Base-by-base conservation (phyloP, 371 early-diverging fungal genomes). In the Rhizopus microsporus region DNA sequence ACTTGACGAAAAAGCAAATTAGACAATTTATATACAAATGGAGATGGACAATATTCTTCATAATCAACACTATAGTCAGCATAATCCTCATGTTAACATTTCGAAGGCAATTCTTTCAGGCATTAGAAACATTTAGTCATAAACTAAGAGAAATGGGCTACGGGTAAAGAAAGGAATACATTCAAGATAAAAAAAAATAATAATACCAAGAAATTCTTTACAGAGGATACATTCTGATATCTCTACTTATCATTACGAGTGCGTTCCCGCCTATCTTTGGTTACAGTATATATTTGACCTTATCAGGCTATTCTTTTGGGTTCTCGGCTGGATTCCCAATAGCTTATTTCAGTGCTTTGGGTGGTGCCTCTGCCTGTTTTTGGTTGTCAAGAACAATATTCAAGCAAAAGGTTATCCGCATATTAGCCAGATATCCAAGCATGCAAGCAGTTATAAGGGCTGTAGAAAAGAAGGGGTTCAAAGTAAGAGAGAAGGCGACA, bases 211-310 rank as follows among this genome's bases (percentile, higher is more conserved):
- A 13, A 30, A 13, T 17, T 52, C 9, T 43, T 29, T 53, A 10
- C 55, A 75, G 80, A 38, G 80, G 80, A 1, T 74, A 79, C 52
- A n/a, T 72, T 4, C 47, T 79, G 46, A 66, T 79, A 50, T 59
- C 71, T 9, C 47, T 53, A 5, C 54, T 76, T 8, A 76, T 79
- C 45, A 83, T 85, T 56, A 59, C 76, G 8, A 81, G 86, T 8
- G 83, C 85, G 7, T 88, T 88, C 45, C 89, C 89, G 15, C 87
- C 88, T 5, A 59, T 89, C 59, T 68, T 86, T 51, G 90, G 90
- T 7, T 89, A 88, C 60, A 77, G 84, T 43, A 81, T 84, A 3
- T 78, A 80, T 42, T 75, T 84, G 47, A 85, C 84, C 9, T 57
- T 89, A 61, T 78, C 86, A 8, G 90, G 90, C 4, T 89, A 83